Conservation (phyloP, 2,329 filamentous ascomycete species). For the Pseudogymnoascus pannorum region DNA sequence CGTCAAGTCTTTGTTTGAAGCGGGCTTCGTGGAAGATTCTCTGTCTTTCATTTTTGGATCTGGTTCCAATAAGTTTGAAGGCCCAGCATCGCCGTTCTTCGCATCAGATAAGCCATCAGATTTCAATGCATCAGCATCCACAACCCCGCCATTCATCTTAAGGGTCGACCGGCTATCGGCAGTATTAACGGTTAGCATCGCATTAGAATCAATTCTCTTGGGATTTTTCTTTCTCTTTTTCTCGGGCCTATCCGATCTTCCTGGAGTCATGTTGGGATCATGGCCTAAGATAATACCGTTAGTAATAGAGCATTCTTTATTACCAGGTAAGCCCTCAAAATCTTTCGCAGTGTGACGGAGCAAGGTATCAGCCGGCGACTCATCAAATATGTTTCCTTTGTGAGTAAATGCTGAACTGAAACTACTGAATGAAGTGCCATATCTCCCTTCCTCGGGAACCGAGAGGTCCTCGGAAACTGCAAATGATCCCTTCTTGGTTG, state of each 20-base stretch:
- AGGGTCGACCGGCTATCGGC: not conserved
- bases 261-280: not conserved
- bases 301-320: not conserved
- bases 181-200: not conserved
- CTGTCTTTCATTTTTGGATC: not conserved
- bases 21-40: not conserved
- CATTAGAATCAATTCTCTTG: not conserved
- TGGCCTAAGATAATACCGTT: not conserved
- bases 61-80: not conserved
- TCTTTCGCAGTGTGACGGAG: not conserved
- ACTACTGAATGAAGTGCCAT: not conserved
- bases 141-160: not conserved
- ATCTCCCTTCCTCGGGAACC: not conserved
- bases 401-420: not conserved
- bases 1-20: too few species aligned
- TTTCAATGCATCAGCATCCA: not conserved
- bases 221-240: not conserved
- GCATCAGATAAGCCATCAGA: not conserved
- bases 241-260: not conserved
- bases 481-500: not conserved
- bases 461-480: not conserved
- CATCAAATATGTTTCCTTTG: not conserved
- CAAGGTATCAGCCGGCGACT: not conserved
- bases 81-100: not conserved
- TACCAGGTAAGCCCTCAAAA: not conserved